A percentile compares a stretch with the other conserved stretches of the same genome.
Evolutionary conservation across 192 early-diverging fungal species (phyloP).

Genomic region (Coemansia interrupta): DNA sequence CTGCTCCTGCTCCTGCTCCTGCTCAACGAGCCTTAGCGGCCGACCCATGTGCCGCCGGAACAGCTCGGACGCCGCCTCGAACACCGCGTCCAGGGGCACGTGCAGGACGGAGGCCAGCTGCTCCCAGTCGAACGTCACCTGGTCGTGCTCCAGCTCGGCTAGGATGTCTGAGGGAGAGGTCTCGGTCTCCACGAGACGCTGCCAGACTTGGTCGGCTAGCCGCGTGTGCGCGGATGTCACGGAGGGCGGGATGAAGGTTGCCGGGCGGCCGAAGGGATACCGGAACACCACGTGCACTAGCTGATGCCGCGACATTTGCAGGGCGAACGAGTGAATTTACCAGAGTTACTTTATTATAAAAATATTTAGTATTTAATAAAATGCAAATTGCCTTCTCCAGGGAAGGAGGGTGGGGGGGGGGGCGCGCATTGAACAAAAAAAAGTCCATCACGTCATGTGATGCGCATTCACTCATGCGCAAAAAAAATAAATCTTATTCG

Average conservation of each 20-base stretch:
- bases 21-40: slow-evolving; percentile 17
- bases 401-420: no score
- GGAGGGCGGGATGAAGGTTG: slow-evolving; percentile 9
- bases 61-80: slow-evolving; percentile 34
- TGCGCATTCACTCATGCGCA: no score
- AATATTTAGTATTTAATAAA: no score
- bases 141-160: slow-evolving; percentile 47
- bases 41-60: slow-evolving; percentile 37
- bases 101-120: slow-evolving; percentile 26
- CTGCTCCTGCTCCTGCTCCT: no score
- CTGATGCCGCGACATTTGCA: no score
- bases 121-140: slow-evolving; percentile 54
- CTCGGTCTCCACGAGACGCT: slow-evolving; percentile 24
- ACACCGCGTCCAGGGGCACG: slow-evolving; percentile 27
- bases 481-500: no score
- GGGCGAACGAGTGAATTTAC: slow-evolving; percentile 1
- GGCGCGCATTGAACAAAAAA: no score
- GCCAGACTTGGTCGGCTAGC: slow-evolving; percentile 47
- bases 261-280: slow-evolving; percentile 35
- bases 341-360: no score
- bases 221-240: not conserved
- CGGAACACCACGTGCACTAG: slow-evolving; percentile 41
- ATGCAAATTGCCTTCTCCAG: no score
- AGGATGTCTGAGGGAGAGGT: slow-evolving; percentile 36
- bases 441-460: no score